Base-by-base conservation (phyloP, 345 rosid genomes). In the Barbarea vulgaris region DNA sequence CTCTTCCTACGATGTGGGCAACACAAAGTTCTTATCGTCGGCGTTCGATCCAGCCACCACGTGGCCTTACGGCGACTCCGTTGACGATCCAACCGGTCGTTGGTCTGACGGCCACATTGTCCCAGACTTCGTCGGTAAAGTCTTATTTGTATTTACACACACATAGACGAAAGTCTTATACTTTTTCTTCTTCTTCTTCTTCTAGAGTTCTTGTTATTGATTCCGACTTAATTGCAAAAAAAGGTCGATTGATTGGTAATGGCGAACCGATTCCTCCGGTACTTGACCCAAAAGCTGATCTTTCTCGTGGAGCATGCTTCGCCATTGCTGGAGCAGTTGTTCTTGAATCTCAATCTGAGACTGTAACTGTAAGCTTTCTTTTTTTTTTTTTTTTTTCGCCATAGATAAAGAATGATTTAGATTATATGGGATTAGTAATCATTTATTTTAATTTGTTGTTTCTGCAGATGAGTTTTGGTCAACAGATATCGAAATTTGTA, bases 1-100 rank as follows among this genome's bases (percentile, higher is more conserved):
- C 79, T 74, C 82, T 34, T 74, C 78, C 10, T 79, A 79, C 76
- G 82, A 79, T 64, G 79, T 68, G 2, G 82, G 82, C 65, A 79
- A 79, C 82, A 77, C 69, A 3, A 64, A 69, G 58, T 74, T 73
- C 71, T 65, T 73, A 55, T 69, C 76, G 4, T 37, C 75, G 11
- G 60, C 13, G 31, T 30, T 56, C 11, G 68, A 61, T 79, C 82
- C 79, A 0, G 79, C 82, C 76, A 62, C 76, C 71, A 48, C 31
- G 1, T 79, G 82, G 82, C 79, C 82, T 37, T 79, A 79, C 71
- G 82, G 82, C 4, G 61, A 68, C 1, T 79, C 79, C 63, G 10
- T 63, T 4, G 82, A 79, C 31, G 14, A n/a, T 21, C 79, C 82
- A 17, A 19, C 68, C 41, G 82, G 79, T 18, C 75, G 79, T 31